Evolutionary conservation across 768 basidiomycete genomes (phyloP), one percentile per base, ranked within the genome.

Genomic region (Collybia mongolica): DNA sequence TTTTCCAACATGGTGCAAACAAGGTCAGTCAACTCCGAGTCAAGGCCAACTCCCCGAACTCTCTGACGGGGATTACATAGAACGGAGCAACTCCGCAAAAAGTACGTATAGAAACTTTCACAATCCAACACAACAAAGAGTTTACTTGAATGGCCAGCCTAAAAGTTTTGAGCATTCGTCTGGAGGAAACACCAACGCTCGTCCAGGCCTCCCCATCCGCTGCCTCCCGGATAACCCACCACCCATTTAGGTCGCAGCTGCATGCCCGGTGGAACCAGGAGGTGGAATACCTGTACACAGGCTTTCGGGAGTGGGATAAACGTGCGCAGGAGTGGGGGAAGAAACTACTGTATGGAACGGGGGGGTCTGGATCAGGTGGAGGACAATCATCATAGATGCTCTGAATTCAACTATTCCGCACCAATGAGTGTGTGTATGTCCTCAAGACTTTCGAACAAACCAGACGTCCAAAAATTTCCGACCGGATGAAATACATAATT

Each of bases 1-100:
- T 83, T 87, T 61, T 86, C 84, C 2, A 81, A 76, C 58, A 60
- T 85, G 64, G 83, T 87, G 42, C 75, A 79, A 43, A 76, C 77
- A 39, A 74, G 74, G 85, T 83, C 46, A 36, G 74, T 60, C 39
- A 22, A 37, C 32, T 38, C 38, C 41, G 49, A 39, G 22, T 19
- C 20, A 24, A 29, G n/a, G n/a, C n/a, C 41, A 20, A 15, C 15
- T 41, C 15, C n/a, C 15, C n/a, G 38, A 40, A 15, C 20, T 35
- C n/a, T 39, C 51, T 56, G 43, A 42, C 42, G 38, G 43, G 20
- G 24, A 17, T 36, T n/a, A n/a, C 44, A 29, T 50, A 86, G 83
- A 58, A 85, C 81, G 23, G 72, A 76, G 49, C 77, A 75, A 47
- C 81, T 80, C 53, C 70, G 68, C 26, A 68, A 55, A 69, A 82